Base-by-base conservation (phyloP, 768 basidiomycete genomes). In the Lactarius indigo region DNA sequence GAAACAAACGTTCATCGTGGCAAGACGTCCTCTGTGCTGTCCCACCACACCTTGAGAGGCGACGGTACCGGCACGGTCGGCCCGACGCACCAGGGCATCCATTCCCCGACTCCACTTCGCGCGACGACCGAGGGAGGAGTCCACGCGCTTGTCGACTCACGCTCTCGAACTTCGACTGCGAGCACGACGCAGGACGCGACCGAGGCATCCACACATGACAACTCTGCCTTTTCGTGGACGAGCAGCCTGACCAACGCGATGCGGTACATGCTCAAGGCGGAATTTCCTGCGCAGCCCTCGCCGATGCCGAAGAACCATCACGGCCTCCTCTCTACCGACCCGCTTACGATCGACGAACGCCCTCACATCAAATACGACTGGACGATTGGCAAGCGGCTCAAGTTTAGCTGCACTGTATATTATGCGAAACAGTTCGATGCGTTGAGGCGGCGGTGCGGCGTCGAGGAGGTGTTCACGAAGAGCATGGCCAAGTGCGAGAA, bases 291-390 rank as follows among this genome's bases (percentile, higher is more conserved):
- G 4, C 77, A 74, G 4, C 71, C 79, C 42, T 30, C 62, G 44
- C 79, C 82, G 0, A 68, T 74, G 2, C 64, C 73, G 5, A 82
- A 79, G 68, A 77, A 76, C 58, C 84, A 84, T 58, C 84, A 86
- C 66, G 84, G 82, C 6, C 77, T 85, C 17, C 78, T 87, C 17
- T 74, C 73, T 8, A 72, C 78, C 0, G 77, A 76, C 52, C 64
- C 77, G 13, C 74, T 75, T 15, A 72, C 74, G 5, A 85, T 88
- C 39, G 89, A 91, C 72, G 87, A 89, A 17, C 83, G 84, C 26
- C 91, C 92, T 3, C 92, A 94, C 74, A 86, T 93, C 79, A 89
- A 90, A 75, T 91, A 92, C 68, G 88, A 91, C 65, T 91, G 88
- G 84, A 88, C 87, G 2, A 79, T 92, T 59, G 89, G 90, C 44